Evolutionary conservation across 169 alveolate species (phyloP).

Genomic region (Plasmodium falciparum): DNA sequence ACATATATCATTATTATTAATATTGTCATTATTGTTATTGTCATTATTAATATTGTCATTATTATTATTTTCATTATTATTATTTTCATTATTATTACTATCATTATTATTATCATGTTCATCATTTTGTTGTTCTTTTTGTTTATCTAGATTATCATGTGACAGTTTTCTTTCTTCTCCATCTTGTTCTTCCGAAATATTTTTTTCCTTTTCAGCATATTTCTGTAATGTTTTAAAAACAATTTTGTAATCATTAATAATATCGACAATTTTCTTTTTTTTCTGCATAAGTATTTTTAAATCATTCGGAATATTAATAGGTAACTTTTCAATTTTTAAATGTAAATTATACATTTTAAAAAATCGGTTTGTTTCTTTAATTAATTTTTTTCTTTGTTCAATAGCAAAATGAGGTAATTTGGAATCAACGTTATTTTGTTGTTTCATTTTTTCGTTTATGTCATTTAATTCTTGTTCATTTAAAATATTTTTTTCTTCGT

Average conservation of each 20-base stretch:
- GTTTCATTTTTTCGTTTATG: neutral
- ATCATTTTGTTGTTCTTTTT: slow-evolving; percentile 1
- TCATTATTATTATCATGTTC: neutral
- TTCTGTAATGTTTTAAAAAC: slow-evolving; percentile 21
- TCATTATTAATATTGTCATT: neutral
- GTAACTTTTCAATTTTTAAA: slow-evolving; percentile 59
- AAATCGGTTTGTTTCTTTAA: slow-evolving; percentile 66
- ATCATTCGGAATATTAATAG: slow-evolving; percentile 33
- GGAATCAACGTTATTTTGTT: neutral
- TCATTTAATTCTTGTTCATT: neutral
- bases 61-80: neutral
- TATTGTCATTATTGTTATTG: neutral
- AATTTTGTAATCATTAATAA: slow-evolving; percentile 61
- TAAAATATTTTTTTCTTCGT: neutral
- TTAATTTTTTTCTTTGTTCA: slow-evolving; percentile 57
- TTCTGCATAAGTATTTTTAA: slow-evolving; percentile 41
- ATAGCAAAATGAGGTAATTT: slow-evolving; percentile 73
- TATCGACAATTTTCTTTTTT: slow-evolving; percentile 24
- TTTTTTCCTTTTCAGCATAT: slow-evolving; percentile 14
- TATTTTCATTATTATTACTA: neutral
- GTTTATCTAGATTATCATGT: neutral
- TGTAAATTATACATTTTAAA: slow-evolving; percentile 52
- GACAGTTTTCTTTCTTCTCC: neutral
- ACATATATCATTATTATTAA: neutral
- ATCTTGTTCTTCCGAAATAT: neutral